Conservation (phyloP, 2,329 filamentous ascomycete genomes). For the Penicillium sp. region DNA sequence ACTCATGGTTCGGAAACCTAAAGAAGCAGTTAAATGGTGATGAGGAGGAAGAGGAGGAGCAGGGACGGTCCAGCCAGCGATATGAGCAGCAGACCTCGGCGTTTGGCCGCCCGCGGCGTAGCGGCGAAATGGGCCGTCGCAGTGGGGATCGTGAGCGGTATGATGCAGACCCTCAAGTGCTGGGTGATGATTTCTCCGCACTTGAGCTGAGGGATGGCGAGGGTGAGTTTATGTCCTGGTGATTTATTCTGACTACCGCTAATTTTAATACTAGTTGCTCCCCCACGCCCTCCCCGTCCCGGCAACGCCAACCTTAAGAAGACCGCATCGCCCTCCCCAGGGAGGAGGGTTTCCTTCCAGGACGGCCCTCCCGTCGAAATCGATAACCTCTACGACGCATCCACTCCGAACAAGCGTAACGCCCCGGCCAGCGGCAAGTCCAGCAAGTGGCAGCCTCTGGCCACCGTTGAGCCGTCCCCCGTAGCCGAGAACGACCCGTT, state of each 20-base stretch:
- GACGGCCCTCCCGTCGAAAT: conserved; percentile 79
- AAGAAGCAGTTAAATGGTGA: conserved; percentile 95
- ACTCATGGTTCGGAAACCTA: conserved; percentile 87
- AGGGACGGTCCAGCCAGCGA: conserved; percentile 38
- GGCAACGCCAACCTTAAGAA: conserved; percentile 84
- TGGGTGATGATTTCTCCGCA: conserved; percentile 84
- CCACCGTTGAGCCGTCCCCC: conserved; percentile 81
- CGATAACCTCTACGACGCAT: conserved; percentile 71
- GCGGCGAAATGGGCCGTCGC: conserved; percentile 68
- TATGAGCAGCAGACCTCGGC: conserved; percentile 42
- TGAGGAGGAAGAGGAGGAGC: conserved; percentile 66
- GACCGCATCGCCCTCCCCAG: conserved; percentile 63
- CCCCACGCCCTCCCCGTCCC: conserved; percentile 65
- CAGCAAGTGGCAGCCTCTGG: conserved; percentile 97
- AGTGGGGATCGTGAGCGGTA: conserved; percentile 92
- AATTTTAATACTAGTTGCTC: conserved; percentile 54
- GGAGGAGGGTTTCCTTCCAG: conserved; percentile 62
- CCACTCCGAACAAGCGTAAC: conserved; percentile 62
- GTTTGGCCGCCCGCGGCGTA: conserved; percentile 61
- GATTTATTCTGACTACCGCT: neutral
- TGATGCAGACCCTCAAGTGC: conserved; percentile 88
- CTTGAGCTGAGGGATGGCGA: conserved; percentile 69
- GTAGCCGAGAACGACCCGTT: conserved; percentile 94
- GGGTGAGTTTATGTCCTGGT: conserved; percentile 44
- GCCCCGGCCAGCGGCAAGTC: conserved; percentile 63